A percentile compares a stretch with the other conserved stretches of the same genome.
phyloP scores from a whole-genome alignment of 345 rosid genomes.

The Brassica juncea region DNA sequence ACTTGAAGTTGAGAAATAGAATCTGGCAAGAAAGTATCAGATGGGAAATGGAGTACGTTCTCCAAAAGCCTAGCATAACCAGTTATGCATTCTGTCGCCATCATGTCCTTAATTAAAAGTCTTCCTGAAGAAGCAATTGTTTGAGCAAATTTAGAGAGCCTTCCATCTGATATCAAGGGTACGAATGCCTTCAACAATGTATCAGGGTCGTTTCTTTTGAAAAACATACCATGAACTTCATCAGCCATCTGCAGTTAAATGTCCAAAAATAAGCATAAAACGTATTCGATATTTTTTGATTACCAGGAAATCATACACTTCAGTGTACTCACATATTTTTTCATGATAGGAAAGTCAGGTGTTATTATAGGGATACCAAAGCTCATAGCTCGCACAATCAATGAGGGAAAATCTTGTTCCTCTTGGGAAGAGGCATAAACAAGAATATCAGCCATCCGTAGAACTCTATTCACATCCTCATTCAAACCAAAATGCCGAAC shows the following conservation, averaged over 20 bases:
- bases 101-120: slow-evolving; percentile 70
- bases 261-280: slow-evolving; percentile 27
- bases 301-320: slow-evolving; percentile 16
- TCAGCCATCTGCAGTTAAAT: slow-evolving; percentile 61
- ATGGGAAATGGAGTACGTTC: slow-evolving; percentile 73
- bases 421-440: slow-evolving; percentile 90
- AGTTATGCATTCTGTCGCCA: slow-evolving; percentile 76
- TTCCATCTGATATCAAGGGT: slow-evolving; percentile 71
- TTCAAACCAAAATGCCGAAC: slow-evolving; percentile 72
- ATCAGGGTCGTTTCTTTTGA: slow-evolving; percentile 62
- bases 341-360: slow-evolving; percentile 74
- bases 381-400: slow-evolving; percentile 86
- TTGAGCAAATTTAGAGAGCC: slow-evolving; percentile 68
- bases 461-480: slow-evolving; percentile 65
- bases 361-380: slow-evolving; percentile 69
- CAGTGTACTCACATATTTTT: slow-evolving; percentile 64
- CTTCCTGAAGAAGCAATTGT: slow-evolving; percentile 79
- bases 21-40: slow-evolving; percentile 72
- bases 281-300: too few species aligned
- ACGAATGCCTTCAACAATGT: slow-evolving; percentile 73
- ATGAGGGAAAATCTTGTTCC: slow-evolving; percentile 83
- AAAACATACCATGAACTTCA: slow-evolving; percentile 67
- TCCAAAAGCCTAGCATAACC: slow-evolving; percentile 80
- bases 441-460: slow-evolving; percentile 82
- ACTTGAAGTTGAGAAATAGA: slow-evolving; percentile 59